Conservation (phyloP, 2,329 filamentous ascomycete genomes). For the Colletotrichum euphorbiae region DNA sequence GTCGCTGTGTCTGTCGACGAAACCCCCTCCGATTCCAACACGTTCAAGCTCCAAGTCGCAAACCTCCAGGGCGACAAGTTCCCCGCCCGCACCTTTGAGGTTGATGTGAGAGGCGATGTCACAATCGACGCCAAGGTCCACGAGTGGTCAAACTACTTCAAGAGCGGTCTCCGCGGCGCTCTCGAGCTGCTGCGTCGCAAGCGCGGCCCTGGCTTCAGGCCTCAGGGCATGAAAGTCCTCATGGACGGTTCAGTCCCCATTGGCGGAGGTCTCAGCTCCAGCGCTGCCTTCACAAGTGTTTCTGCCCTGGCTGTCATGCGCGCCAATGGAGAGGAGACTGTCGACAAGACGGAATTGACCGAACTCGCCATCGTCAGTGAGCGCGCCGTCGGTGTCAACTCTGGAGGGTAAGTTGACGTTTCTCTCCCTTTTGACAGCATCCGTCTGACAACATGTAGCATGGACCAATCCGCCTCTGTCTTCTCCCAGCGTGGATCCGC, state of each 20-base stretch:
- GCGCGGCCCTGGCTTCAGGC: constrained; percentile 67
- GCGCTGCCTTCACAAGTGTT: constrained; percentile 91
- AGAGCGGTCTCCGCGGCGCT: constrained; percentile 86
- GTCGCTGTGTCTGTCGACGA: constrained; percentile 77
- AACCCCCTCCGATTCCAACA: constrained; percentile 61
- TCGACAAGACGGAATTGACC: constrained; percentile 92
- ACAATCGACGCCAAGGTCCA: constrained; percentile 86
- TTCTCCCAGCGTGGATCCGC: constrained; percentile 89
- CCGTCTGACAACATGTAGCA: constrained; percentile 61
- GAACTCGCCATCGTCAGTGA: constrained; percentile 96
- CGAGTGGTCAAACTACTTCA: constrained; percentile 99
- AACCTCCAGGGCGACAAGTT: constrained; percentile 85
- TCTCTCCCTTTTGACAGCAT: neutral
- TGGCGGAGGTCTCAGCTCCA: constrained; percentile 92
- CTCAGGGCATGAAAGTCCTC: constrained; percentile 85
- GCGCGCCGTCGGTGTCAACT: constrained; percentile 94
- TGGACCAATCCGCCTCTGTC: constrained; percentile 97
- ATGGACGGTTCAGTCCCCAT: constrained; percentile 93
- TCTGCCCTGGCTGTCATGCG: constrained; percentile 89
- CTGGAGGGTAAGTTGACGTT: constrained; percentile 76
- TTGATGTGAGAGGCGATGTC: constrained; percentile 72
- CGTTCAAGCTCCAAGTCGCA: constrained; percentile 78
- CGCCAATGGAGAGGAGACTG: constrained; percentile 80
- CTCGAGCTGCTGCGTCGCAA: constrained; percentile 80
- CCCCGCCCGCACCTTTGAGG: constrained; percentile 77